Evolutionary conservation across 805 yeast species (phyloP), one percentile per base, ranked within the genome.

Genomic region (Candida maris): DNA sequence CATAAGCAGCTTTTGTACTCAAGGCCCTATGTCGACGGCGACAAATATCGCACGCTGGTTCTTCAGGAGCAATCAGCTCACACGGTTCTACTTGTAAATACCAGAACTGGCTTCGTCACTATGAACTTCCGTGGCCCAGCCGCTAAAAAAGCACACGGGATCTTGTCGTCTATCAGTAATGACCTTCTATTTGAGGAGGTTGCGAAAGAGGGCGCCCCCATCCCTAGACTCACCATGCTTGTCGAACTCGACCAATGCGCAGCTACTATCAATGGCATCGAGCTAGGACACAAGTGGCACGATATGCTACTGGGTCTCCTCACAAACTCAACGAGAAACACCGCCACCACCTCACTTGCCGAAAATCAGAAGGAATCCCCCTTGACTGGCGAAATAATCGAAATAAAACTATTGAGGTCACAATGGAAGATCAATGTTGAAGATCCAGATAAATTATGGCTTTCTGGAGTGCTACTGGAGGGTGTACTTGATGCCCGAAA

Each of bases 11-110:
- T 64, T 1, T 48, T 52, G 30, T 76, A 71, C 52, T 61, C 64
- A 19, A 62, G 82, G 31, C 79, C 77, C 1, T 71, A 49, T 45
- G 56, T 67, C 5, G 80, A 75, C 48, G 54, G 27, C 7, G 19
- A 41, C 43, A 2, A 25, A 19, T 31, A 31, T 45, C 23, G 79
- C 23, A 65, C 59, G 12, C 49, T 77, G 40, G 45, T 70, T 1
- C 45, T 75, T 15, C 78, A 77, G 45, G 62, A 58, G 35, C 44
- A 58, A 1, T 43, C 41, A 48, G 65, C 21, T 15, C 16, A 42
- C 42, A 56, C 50, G 31, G 53, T 36, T 35, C 56, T 67, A 16
- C 46, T 64, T 34, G 52, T 67, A 22, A 55, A 61, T 34, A 49
- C 51, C 22, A 46, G 45, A n/a, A 44, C 69, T 39, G 47, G 39